Evolutionary conservation across 2,329 filamentous ascomycete genomes (phyloP).

Genomic region (Penicillium polonicum): DNA sequence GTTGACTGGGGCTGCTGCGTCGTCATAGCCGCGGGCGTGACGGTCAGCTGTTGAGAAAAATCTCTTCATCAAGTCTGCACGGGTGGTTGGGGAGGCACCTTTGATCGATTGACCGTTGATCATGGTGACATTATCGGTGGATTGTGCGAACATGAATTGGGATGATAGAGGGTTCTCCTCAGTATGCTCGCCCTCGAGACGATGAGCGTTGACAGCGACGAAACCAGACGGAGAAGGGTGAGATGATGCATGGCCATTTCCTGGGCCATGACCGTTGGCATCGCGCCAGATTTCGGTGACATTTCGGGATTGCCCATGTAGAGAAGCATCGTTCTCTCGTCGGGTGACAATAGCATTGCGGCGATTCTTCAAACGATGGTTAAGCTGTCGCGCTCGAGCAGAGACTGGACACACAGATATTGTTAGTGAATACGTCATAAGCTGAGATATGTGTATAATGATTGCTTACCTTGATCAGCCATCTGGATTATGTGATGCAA

Average conservation of each 20-base stretch:
- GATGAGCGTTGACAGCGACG: constrained; percentile 57
- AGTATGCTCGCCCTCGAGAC: constrained; percentile 36
- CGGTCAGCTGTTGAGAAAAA: constrained; percentile 62
- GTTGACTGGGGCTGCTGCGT: constrained; percentile 25
- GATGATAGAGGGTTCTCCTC: constrained; percentile 35
- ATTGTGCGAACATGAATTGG: constrained; percentile 43
- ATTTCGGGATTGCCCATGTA: constrained; percentile 34
- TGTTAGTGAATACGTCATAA: background rate
- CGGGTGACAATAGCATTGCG: constrained; percentile 69
- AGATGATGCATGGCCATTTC: constrained; percentile 26
- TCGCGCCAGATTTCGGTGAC: constrained; percentile 42
- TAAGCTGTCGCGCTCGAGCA: constrained; percentile 71
- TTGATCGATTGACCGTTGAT: constrained; percentile 51
- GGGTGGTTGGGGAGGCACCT: constrained; percentile 56
- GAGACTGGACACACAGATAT: constrained; percentile 50
- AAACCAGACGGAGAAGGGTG: constrained; percentile 54
- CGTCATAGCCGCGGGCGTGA: constrained; percentile 42
- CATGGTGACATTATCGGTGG: constrained; percentile 49
- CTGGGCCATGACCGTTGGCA: constrained; percentile 30
- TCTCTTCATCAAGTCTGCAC: constrained; percentile 61
- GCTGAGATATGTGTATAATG: background rate
- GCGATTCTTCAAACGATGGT: constrained; percentile 74
- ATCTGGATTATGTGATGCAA: constrained; percentile 74
- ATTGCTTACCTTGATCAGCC: constrained; percentile 66
- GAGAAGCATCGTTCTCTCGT: constrained; percentile 48